Evolutionary conservation across 257 asterid species (phyloP).

Genomic region (Lantana camara): DNA sequence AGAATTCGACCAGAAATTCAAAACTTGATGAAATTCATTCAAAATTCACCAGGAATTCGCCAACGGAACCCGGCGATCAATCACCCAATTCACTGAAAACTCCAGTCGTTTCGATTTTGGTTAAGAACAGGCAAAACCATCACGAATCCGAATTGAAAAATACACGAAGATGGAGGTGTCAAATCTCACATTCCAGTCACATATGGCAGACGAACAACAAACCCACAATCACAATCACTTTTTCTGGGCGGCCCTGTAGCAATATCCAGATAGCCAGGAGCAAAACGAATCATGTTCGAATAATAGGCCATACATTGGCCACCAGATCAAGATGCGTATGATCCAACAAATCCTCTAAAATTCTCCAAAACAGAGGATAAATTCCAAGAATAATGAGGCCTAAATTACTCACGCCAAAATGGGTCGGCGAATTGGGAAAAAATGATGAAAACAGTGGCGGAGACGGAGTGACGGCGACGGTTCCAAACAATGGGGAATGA

Average conservation of each 20-base stretch:
- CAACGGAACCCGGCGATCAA: constrained; percentile 23
- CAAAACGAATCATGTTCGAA: constrained; percentile 17
- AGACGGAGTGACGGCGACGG: constrained; percentile 23
- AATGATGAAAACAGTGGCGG: neutral
- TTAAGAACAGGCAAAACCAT: neutral
- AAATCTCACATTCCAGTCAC: constrained; percentile 20
- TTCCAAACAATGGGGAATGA: neutral
- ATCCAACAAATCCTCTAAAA: constrained; percentile 16
- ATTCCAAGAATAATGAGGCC: constrained; percentile 6
- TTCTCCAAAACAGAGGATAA: constrained; percentile 21
- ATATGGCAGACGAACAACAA: neutral
- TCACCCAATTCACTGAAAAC: constrained; percentile 26
- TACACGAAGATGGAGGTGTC: constrained; percentile 9
- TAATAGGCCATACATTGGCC: neutral
- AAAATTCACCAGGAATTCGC: constrained; percentile 1
- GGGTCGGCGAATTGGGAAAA: constrained; percentile 27
- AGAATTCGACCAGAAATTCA: neutral
- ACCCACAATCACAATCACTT: constrained; percentile 18
- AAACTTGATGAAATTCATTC: neutral
- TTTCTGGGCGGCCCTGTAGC: constrained; percentile 5
- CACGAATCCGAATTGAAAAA: constrained; percentile 21
- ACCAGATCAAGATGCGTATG: constrained; percentile 15
- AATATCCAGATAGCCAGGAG: constrained; percentile 23
- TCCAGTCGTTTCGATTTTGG: constrained; percentile 20
- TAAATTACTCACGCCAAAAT: constrained; percentile 37